Base-by-base conservation (phyloP, 352 stramenopile genomes). In the Phytophthora podocarpi region DNA sequence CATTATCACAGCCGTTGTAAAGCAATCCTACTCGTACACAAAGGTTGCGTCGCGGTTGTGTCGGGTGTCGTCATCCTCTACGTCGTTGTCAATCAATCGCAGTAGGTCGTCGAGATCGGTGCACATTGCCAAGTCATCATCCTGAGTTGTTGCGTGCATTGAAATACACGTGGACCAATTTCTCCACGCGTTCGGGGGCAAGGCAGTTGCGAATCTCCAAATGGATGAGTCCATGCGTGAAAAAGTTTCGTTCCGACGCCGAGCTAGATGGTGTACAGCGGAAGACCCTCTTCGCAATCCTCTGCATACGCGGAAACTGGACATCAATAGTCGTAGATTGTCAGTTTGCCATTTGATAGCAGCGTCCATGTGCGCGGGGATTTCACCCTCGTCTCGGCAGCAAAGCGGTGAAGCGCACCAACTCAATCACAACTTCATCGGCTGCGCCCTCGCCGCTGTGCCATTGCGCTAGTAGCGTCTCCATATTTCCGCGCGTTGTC, bases 161-260 rank as follows among this genome's bases (percentile, higher is more conserved):
- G 30, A 53, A 41, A 16, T 41, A 53, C 10, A 53, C 28, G 10
- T 31, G 31, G 8, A 53, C 16, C 18, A 53, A 20, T 12, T 53
- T 53, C 31, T 53, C 18, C 5, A 53, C n/a, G n/a, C 28, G 28
- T 12, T 53, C 45, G 5, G 28, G 16, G 2, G 16, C 5, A 9
- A 53, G 45, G 20, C 45, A 20, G 31, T 53, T 53, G 6, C 45
- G 28, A 20, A 53, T n/a, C 45, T 37, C 28, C 20, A 30, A 53
- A 16, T 53, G 45, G 10, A 53, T 31, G 7, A 53, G 41, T 2
- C 18, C 31, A 31, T 53, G 45, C 8, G 28, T 8, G 16, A 30
- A 53, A 41, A 53, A 53, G 30, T 41, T 53, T n/a, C n/a, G n/a
- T n/a, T n/a, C n/a, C n/a, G n/a, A n/a, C n/a, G n/a, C n/a, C n/a